Percentiles rank a stretch among this genome's conserved stretches.
Conservation (phyloP, 169 alveolate genomes). For the Eimeria acervulina region DNA sequence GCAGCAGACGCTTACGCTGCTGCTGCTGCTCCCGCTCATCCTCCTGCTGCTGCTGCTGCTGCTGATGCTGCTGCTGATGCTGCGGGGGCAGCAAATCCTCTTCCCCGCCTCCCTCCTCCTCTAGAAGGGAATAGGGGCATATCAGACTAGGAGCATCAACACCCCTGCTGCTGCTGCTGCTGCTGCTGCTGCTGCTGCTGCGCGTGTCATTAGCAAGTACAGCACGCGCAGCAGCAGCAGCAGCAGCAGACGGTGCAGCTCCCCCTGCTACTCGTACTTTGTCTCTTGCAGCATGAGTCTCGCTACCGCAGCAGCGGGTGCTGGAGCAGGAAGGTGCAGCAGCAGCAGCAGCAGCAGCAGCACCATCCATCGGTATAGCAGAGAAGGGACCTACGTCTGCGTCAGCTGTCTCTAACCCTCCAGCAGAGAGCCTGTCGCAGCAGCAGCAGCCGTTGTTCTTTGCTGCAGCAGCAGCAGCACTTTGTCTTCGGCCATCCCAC, state of each 20-base stretch:
- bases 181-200: conserved; percentile 9
- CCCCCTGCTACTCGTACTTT: conserved; percentile 18
- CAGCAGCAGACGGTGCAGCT: conserved; percentile 32
- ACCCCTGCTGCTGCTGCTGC: conserved; percentile 24
- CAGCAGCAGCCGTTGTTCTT: not conserved
- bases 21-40: no score
- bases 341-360: conserved; percentile 23
- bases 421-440: not conserved
- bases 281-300: not conserved
- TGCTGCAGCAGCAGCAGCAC: no score
- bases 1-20: not conserved
- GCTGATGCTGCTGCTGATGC: no score
- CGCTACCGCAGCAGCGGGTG: conserved; percentile 12
- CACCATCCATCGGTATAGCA: not conserved
- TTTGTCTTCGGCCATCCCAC: no score
- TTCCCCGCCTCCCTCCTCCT: not conserved
- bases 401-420: not conserved
- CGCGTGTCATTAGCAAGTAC: no score
- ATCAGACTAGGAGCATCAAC: not conserved
- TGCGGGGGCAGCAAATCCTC: not conserved
- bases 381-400: not conserved
- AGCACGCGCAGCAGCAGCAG: not conserved
- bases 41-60: no score
- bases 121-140: conserved; percentile 15
- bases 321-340: conserved; percentile 28